These are phyloP conservation scores for Ustanciosporium gigantosporum DNA, from an alignment of 1,284 basidiomycete species.

Conservation along the genomic window DNA sequence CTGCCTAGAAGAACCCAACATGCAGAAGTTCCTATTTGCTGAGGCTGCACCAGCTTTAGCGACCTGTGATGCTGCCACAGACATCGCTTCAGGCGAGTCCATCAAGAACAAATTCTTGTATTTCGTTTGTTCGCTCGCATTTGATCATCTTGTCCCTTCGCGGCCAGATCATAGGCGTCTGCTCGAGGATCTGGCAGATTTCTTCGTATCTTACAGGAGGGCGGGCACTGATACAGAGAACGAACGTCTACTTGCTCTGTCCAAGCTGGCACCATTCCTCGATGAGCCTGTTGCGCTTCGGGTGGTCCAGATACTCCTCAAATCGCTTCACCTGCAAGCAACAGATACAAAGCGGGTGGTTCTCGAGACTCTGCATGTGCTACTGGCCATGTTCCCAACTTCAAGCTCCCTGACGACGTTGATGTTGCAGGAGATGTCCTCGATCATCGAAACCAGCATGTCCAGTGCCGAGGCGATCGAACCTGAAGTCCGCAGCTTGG, in stretches of 20 bases:
- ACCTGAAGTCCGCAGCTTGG: no score
- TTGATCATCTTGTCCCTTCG: not conserved
- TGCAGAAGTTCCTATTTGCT: not conserved
- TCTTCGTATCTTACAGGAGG: no score
- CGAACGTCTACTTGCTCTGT: not conserved
- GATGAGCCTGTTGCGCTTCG: not conserved
- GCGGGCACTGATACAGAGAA: not conserved
- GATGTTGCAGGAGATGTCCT: not conserved
- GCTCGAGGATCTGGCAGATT: no score
- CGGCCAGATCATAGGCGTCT: not conserved
- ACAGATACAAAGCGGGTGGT: no score
- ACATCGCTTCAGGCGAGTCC: not conserved
- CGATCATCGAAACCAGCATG: not conserved
- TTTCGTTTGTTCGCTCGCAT: not conserved
- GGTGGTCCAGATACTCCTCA: not conserved
- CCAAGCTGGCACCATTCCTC: not conserved
- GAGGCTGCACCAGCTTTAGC: not conserved
- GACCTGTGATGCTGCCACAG: not conserved
- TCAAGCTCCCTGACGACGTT: not conserved
- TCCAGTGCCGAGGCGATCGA: no score
- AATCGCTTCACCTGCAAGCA: no score
- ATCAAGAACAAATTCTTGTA: no score
- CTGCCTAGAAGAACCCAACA: not conserved
- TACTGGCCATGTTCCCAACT: not conserved
- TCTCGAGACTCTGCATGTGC: not conserved